Percentiles rank a stretch among this genome's conserved stretches.
These are phyloP conservation scores for Isatis tinctoria DNA, from an alignment of 345 rosid genomes.

Conservation along the genomic window DNA sequence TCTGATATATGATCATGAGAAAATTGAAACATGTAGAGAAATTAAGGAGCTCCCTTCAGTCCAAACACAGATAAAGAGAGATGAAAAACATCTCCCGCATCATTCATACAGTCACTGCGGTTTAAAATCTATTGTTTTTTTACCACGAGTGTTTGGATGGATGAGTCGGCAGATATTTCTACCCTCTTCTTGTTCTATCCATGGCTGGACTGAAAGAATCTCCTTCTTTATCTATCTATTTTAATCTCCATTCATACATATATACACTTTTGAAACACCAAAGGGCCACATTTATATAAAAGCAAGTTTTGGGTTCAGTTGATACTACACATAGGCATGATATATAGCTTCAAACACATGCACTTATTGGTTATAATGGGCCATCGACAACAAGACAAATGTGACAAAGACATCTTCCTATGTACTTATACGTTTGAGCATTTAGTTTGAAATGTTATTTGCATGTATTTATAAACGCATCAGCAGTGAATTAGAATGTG, in stretches of 20 bases:
- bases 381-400: constrained; percentile 22
- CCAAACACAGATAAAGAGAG: constrained; percentile 82
- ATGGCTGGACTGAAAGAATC: constrained; percentile 91
- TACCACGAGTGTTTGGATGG: constrained; percentile 59
- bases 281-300: neutral
- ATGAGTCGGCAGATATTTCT: constrained; percentile 96
- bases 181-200: constrained; percentile 52
- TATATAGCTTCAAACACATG: constrained; percentile 7
- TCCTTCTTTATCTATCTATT: constrained; percentile 35
- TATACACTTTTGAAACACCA: neutral
- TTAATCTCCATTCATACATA: neutral
- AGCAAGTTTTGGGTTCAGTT: neutral
- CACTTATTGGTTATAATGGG: constrained; percentile 12
- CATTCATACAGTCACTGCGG: constrained; percentile 86
- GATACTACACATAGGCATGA: constrained; percentile 9
- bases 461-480: constrained; percentile 11
- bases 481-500: constrained; percentile 6
- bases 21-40: constrained; percentile 16
- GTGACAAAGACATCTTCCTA: constrained; percentile 18
- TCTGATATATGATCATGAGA: neutral
- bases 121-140: constrained; percentile 16
- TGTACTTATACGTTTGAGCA: constrained; percentile 1
- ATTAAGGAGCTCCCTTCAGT: constrained; percentile 99
- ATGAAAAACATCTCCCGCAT: constrained; percentile 87
- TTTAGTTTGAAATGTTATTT: constrained; percentile 18